Percentiles rank a stretch among this genome's conserved stretches.
Evolutionary conservation across 2,329 filamentous ascomycete species (phyloP).

Genomic region (Cryphonectria radicalis): DNA sequence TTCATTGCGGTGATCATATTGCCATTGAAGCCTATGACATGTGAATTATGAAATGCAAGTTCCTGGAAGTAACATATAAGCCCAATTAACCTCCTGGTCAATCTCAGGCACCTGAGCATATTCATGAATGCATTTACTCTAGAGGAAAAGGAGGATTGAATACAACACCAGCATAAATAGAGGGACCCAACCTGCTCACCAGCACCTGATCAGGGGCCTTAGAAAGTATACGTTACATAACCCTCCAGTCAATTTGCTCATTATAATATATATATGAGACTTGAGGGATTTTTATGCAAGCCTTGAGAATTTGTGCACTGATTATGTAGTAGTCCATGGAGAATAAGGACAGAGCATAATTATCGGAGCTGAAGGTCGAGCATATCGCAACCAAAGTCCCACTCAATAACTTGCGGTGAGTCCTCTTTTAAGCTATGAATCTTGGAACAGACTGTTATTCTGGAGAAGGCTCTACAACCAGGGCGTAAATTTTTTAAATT

Average conservation of each 20-base stretch:
- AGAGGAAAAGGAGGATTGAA: not conserved
- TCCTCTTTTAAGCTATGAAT: not conserved
- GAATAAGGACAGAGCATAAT: not conserved
- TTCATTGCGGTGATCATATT: not conserved
- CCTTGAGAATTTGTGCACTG: not conserved
- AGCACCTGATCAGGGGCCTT: not conserved
- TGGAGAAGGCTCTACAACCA: not conserved
- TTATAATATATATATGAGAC: not conserved
- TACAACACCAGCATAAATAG: not conserved
- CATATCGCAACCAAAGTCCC: not conserved
- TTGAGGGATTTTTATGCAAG: not conserved
- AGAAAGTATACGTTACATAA: no score
- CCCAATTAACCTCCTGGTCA: not conserved
- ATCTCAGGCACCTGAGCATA: not conserved
- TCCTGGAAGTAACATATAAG: not conserved
- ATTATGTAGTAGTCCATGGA: not conserved
- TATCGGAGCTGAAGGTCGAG: no score
- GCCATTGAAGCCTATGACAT: not conserved
- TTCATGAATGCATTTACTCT: not conserved
- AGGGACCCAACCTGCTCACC: not conserved
- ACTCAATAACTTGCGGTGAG: not conserved
- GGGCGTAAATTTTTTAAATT: no score
- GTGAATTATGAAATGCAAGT: not conserved
- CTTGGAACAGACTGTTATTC: not conserved
- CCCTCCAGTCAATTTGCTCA: not conserved